Conservation (phyloP, 2,329 filamentous ascomycete genomes). For the Penicillium palitans region DNA sequence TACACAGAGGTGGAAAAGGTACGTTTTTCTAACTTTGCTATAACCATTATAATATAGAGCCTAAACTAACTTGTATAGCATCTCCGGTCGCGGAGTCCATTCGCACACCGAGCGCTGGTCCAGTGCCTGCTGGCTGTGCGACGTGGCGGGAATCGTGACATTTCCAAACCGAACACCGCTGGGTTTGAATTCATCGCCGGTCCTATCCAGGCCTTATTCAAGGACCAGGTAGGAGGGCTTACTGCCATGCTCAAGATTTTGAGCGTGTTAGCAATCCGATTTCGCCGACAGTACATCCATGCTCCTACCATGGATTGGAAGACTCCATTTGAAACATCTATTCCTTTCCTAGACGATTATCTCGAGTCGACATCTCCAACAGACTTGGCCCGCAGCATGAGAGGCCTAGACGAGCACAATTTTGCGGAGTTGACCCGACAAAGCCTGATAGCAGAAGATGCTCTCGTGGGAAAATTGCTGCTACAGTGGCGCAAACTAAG, state of each 20-base stretch:
- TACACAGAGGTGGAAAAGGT: conserved; percentile 43
- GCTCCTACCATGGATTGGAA: conserved; percentile 38
- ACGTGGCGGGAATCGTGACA: conserved; percentile 14
- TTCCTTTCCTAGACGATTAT: conserved; percentile 38
- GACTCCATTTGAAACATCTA: conserved; percentile 32
- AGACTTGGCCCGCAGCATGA: conserved; percentile 37
- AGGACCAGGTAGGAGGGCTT: conserved; percentile 33
- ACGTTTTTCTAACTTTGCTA: conserved; percentile 4
- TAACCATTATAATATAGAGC: background rate
- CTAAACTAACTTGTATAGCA: conserved; percentile 25
- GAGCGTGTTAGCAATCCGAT: conserved; percentile 38
- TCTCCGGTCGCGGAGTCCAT: conserved; percentile 38
- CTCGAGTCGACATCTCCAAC: conserved; percentile 33
- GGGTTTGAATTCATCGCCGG: conserved; percentile 40
- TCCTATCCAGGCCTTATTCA: conserved; percentile 42
- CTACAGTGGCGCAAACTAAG: conserved; percentile 35
- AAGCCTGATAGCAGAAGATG: conserved; percentile 27
- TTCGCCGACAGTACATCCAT: conserved; percentile 38
- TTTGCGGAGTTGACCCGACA: conserved; percentile 33
- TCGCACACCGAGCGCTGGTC: conserved; percentile 39
- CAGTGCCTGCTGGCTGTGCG: conserved; percentile 32
- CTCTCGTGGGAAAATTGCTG: conserved; percentile 24
- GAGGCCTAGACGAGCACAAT: conserved; percentile 29
- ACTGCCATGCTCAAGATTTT: conserved; percentile 39
- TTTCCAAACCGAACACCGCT: conserved; percentile 14